These are phyloP conservation scores for Wallacemonas sp. DNA, from an alignment of 208 protist species.

Conservation along the genomic window DNA sequence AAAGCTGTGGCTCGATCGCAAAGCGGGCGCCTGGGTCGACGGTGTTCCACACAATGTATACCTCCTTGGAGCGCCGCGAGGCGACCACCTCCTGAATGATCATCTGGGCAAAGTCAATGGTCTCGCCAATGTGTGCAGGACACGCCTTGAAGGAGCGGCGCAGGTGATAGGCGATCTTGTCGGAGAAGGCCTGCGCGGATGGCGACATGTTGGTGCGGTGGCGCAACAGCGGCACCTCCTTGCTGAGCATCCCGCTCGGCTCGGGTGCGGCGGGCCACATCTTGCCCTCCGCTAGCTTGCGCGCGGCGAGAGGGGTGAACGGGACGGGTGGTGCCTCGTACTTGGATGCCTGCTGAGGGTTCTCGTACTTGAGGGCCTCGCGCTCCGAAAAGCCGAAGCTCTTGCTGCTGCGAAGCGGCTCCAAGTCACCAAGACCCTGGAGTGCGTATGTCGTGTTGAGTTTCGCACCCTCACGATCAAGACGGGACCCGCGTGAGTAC, in stretches of 20 bases:
- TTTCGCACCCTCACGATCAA: conserved; percentile 82
- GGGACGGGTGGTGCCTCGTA: conserved; percentile 73
- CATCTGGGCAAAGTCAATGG: conserved; percentile 91
- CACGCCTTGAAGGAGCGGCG: conserved; percentile 81
- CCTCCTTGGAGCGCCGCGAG: conserved; percentile 79
- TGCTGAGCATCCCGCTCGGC: conserved; percentile 79
- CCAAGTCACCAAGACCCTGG: conserved; percentile 87
- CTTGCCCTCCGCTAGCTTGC: conserved; percentile 84
- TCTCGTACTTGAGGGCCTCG: conserved; percentile 83
- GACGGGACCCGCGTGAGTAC: conserved; percentile 72
- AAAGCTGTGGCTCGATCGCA: conserved; percentile 82
- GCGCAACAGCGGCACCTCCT: conserved; percentile 75
- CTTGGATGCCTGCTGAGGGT: conserved; percentile 55
- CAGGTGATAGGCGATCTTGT: conserved; percentile 87
- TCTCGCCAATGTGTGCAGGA: conserved; percentile 82
- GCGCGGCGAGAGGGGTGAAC: conserved; percentile 79
- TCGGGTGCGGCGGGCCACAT: conserved; percentile 86
- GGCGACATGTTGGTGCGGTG: conserved; percentile 87
- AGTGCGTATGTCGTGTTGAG: conserved; percentile 85
- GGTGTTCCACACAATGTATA: conserved; percentile 92
- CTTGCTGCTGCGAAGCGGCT: conserved; percentile 83
- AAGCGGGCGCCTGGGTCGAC: conserved; percentile 86
- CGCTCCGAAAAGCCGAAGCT: conserved; percentile 83
- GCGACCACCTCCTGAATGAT: conserved; percentile 87
- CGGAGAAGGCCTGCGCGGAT: conserved; percentile 71